Conservation (phyloP, 805 yeast genomes). For the Lipomyces oligophaga region DNA sequence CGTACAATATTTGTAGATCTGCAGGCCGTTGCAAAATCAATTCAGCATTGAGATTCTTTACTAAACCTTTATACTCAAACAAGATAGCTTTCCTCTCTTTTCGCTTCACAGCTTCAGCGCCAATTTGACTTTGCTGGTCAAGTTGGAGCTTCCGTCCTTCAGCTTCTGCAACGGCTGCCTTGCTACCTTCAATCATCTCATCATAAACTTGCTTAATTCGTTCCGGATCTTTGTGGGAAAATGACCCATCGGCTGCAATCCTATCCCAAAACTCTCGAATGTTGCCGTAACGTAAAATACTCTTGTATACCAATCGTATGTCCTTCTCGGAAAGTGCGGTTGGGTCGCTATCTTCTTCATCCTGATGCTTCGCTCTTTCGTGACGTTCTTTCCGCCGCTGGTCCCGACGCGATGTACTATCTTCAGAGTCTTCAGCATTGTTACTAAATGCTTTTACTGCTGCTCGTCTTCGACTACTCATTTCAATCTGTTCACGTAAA, state of each 20-base stretch:
- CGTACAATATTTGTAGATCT: conserved; percentile 69
- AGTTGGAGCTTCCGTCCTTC: conserved; percentile 52
- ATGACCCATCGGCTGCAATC: conserved; percentile 81
- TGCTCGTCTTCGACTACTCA: conserved; percentile 71
- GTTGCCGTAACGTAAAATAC: conserved; percentile 79
- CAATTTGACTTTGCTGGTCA: conserved; percentile 35
- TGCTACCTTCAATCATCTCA: conserved; percentile 64
- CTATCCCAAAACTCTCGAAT: conserved; percentile 70
- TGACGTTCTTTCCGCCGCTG: conserved; percentile 42
- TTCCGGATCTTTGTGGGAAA: conserved; percentile 79
- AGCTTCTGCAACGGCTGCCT: conserved; percentile 58
- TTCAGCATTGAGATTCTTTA: conserved; percentile 88
- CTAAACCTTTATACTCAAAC: conserved; percentile 75
- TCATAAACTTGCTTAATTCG: conserved; percentile 68
- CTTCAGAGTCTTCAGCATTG: conserved; percentile 43
- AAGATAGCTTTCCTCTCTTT: conserved; percentile 86
- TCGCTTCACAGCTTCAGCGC: conserved; percentile 47
- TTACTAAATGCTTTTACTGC: conserved; percentile 36
- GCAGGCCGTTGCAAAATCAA: conserved; percentile 73
- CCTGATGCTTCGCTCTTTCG: conserved; percentile 37
- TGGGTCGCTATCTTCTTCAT: conserved; percentile 43
- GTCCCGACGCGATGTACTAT: conserved; percentile 39
- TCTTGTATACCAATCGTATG: conserved; percentile 76
- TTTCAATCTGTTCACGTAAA: conserved; percentile 81
- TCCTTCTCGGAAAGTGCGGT: conserved; percentile 73